Evolutionary conservation across 2,329 filamentous ascomycete genomes (phyloP).

Genomic region (Colletotrichum orbiculare): DNA sequence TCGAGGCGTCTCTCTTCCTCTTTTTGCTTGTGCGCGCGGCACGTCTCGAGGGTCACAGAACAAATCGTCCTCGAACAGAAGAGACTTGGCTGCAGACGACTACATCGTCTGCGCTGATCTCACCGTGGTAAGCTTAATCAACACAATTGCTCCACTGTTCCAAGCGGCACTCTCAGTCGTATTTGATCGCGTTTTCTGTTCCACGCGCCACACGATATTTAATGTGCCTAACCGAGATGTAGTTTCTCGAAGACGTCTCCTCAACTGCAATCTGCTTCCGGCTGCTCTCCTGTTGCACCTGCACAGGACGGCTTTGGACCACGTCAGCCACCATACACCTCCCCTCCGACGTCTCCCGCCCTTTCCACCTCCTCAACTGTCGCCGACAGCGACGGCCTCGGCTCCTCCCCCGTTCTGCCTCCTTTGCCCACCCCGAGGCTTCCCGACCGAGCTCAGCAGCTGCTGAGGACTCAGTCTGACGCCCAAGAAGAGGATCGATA

Average conservation of each 20-base stretch:
- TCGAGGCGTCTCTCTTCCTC: slow-evolving; percentile 10
- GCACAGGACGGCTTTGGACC: slow-evolving; percentile 67
- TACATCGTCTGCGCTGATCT: slow-evolving; percentile 72
- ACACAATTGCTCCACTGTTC: no score
- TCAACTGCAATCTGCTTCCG: slow-evolving; percentile 57
- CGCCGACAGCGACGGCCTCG: slow-evolving; percentile 65
- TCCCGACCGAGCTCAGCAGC: slow-evolving; percentile 64
- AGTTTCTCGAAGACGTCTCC: slow-evolving; percentile 66
- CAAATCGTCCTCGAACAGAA: slow-evolving; percentile 41
- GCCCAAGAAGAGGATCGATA: slow-evolving; percentile 56
- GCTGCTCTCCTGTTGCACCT: slow-evolving; percentile 67
- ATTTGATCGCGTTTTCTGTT: no score
- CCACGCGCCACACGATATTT: no score
- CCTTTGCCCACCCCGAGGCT: slow-evolving; percentile 69
- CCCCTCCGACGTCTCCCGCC: slow-evolving; percentile 64
- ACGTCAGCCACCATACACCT: slow-evolving; percentile 48
- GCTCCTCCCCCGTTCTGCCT: slow-evolving; percentile 68
- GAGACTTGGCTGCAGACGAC: slow-evolving; percentile 72
- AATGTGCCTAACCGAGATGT: slow-evolving; percentile 41
- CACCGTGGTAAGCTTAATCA: slow-evolving; percentile 56
- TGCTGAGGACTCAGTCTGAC: slow-evolving; percentile 65
- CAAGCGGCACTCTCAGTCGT: no score
- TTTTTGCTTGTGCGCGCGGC: slow-evolving; percentile 16
- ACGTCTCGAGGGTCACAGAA: slow-evolving; percentile 26
- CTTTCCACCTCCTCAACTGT: slow-evolving; percentile 72